Evolutionary conservation across 441 rosid genomes (phyloP), one percentile per base, ranked within the genome.

Genomic region (Populus hybrid): DNA sequence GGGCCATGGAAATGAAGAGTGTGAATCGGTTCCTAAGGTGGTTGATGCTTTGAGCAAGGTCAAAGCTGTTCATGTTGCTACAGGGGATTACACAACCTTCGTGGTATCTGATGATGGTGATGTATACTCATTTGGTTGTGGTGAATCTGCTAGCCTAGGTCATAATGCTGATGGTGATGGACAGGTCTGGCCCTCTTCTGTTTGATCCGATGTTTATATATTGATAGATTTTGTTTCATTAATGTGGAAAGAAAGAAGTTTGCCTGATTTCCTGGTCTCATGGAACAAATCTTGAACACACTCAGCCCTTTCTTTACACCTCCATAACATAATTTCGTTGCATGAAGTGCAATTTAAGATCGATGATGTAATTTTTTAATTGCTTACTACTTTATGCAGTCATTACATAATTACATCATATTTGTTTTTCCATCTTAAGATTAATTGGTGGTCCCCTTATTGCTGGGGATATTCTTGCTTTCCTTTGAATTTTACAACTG

Each of bases 41-140:
- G 96, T 97, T 66, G 93, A 93, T 84, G 89, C 97, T 23, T 74
- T 97, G 83, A 90, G 79, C 78, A 76, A 87, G 50, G 90, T 93
- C 81, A 97, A 93, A 73, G 99, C 99, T 12, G 92, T 93, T 64
- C 93, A 93, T 83, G 92, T 94, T 29, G 97, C 98, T 10, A 92
- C 99, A 2, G 98, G 99, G 38, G 98, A 97, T 73, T 92, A 93
- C 83, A 93, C 98, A 2, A 94, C 98, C 76, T 94, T 94, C 72
- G 98, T 97, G 38, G 96, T 94, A 59, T 90, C 97, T 0, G 97
- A 94, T 33, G 88, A 89, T 29, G 99, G 98, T 0, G 93, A 91
- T 76, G 97, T 94, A 11, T 94, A 91, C 83, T 97, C 98, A 3
- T 97, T 94, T 78, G 99, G 99, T 14, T 91, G 97, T 50, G 97